phyloP scores from a whole-genome alignment of 345 rosid genomes.

The Citrus australasica region DNA sequence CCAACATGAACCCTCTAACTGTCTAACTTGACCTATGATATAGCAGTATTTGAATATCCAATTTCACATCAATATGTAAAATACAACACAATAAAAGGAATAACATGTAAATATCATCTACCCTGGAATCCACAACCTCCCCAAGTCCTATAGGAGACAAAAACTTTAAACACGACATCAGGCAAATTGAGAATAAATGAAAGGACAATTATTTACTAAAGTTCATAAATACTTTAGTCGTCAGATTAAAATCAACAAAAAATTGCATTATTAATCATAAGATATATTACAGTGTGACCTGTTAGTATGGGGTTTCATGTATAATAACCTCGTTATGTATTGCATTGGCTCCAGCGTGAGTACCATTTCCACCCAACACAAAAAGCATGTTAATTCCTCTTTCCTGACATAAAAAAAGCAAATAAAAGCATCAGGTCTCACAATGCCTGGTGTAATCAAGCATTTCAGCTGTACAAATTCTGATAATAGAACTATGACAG shows the following conservation, averaged over 20 bases:
- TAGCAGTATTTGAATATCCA: background rate
- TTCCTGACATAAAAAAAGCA: constrained; percentile 44
- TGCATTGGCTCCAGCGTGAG: constrained; percentile 98
- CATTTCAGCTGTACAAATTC: background rate
- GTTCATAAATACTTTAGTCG: background rate
- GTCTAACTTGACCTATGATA: background rate
- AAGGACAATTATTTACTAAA: background rate
- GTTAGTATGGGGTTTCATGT: background rate
- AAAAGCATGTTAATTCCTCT: constrained; percentile 99
- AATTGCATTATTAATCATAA: background rate
- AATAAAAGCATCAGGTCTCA: constrained; percentile 8
- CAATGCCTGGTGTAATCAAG: background rate
- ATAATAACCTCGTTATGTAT: constrained; percentile 83
- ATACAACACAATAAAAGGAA: background rate
- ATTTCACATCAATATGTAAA: background rate
- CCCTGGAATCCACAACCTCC: background rate
- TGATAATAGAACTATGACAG: background rate
- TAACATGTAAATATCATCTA: background rate
- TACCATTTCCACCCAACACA: constrained; percentile 95
- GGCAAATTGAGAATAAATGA: background rate
- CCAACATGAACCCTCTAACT: background rate
- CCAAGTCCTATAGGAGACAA: background rate
- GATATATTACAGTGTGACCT: background rate
- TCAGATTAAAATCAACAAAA: background rate
- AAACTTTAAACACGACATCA: background rate